Evolutionary conservation across 2,329 filamentous ascomycete genomes (phyloP), one percentile per base, ranked within the genome.

Genomic region (Apiospora koreana): DNA sequence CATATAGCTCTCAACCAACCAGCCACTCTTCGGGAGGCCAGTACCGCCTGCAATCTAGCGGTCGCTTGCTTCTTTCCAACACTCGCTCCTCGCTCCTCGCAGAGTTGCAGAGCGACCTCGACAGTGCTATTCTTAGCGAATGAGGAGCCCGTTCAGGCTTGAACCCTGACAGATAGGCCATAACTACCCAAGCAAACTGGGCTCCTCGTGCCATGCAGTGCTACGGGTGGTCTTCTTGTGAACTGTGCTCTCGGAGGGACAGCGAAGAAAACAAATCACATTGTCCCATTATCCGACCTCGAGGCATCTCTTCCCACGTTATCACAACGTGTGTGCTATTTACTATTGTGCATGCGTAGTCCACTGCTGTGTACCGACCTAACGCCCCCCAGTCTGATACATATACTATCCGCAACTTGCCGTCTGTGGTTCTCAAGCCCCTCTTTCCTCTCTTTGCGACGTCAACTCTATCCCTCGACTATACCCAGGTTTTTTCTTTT

Each of bases 101-200:
- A 62, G 54, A 38, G 54, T 58, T 43, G 41, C 41, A 43, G 41
- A 62, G 54, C 31, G 18, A 62, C 18, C 54, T 62, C 62, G 64
- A 54, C 69, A 72, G 74, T 75, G 74, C 76, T 78, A 79, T 79
- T 78, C 75, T 79, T 79, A 78, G 77, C 74, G 75, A 71, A 65
- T 68, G 65, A 66, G 64, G 69, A 62, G 54, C 31, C 14, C 18
- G 18, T 31, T 62, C 54, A 62, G 54, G 28, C 54, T 7, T 31
- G 18, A 23, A 62, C 54, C 54, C 54, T 62, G 54, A 5, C 21
- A n/a, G 31, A 38, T 38, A 31, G 54, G 18, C 54, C 28, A n/a
- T 10, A 23, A 62, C 28, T 28, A 23, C 54, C 54, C 54, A 62
- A 38, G 54, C 21, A 62, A 62, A 62, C 54, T 38, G 31, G 31